Conservation (phyloP, 225 moss, liverwort and hornwort species). For the Physcomitrium patens region DNA sequence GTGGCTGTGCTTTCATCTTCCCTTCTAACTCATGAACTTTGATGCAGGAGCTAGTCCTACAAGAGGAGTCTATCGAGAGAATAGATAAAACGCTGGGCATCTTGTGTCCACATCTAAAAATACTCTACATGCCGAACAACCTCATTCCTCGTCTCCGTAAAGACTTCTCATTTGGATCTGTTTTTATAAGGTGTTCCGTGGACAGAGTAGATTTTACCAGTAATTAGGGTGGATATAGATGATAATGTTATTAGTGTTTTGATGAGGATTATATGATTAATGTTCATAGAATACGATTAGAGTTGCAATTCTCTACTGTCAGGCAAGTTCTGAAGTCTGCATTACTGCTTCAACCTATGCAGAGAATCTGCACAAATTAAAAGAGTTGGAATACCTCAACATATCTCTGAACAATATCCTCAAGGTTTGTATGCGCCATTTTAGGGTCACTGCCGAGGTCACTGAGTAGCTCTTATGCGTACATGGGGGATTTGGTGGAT, state of each 20-base stretch:
- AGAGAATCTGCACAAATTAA: constrained; percentile 84
- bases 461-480: not conserved
- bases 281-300: not conserved
- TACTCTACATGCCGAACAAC: constrained; percentile 96
- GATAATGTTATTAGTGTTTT: too few relatives aligned
- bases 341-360: not conserved
- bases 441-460: not conserved
- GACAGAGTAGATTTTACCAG: too few relatives aligned
- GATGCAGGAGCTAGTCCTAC: constrained; percentile 79
- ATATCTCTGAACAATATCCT: constrained; percentile 83
- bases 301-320: not conserved
- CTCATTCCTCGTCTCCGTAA: constrained; percentile 77
- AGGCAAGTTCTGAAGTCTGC: not conserved
- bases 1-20: not conserved
- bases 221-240: not conserved
- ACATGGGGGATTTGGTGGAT: too few relatives aligned
- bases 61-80: constrained; percentile 88
- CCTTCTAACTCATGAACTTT: not conserved
- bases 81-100: constrained; percentile 66
- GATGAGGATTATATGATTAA: not conserved
- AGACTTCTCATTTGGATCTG: not conserved
- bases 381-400: constrained; percentile 84
- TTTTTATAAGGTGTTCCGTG: not conserved
- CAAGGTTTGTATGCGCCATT: constrained; percentile 42
- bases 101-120: constrained; percentile 83